Evolutionary conservation across 106 monocot species (phyloP).

Genomic region (Chionographis japonica): DNA sequence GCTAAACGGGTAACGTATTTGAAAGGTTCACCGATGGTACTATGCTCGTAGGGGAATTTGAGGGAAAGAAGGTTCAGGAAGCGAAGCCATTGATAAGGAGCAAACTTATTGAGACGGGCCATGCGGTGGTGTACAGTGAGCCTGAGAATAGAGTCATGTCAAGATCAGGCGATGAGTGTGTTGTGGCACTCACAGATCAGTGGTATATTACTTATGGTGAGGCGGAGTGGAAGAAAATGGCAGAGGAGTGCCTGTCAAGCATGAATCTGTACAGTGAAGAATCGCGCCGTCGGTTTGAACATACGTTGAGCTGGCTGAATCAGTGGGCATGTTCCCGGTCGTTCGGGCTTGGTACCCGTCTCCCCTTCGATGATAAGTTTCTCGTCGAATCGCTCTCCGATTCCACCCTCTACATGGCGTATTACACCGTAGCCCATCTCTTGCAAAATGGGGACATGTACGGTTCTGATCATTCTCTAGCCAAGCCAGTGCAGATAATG

Average conservation of each 20-base stretch:
- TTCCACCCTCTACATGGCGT: slow-evolving; percentile 97
- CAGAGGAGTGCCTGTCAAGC: slow-evolving; percentile 55
- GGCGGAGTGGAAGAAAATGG: slow-evolving; percentile 62
- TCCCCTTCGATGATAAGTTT: slow-evolving; percentile 91
- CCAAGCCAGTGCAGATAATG: slow-evolving; percentile 79
- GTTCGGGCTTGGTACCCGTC: slow-evolving; percentile 83
- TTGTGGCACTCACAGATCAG: slow-evolving; percentile 90
- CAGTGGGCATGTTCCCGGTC: slow-evolving; percentile 95
- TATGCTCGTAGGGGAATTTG: too few relatives aligned
- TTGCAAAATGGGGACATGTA: slow-evolving; percentile 82
- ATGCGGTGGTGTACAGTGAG: slow-evolving; percentile 82
- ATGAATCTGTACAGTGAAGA: slow-evolving; percentile 79
- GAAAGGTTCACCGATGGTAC: slow-evolving; percentile 90
- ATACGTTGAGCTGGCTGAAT: too few relatives aligned
- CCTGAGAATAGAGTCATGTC: slow-evolving; percentile 90
- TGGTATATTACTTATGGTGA: slow-evolving; percentile 96
- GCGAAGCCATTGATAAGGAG: slow-evolving; percentile 70
- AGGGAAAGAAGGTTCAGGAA: slow-evolving; percentile 75
- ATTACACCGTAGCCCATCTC: slow-evolving; percentile 79
- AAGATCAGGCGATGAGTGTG: slow-evolving; percentile 89
- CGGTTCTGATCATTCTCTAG: slow-evolving; percentile 39
- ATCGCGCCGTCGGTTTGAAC: slow-evolving; percentile 70
- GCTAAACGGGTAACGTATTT: slow-evolving; percentile 83
- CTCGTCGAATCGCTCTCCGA: slow-evolving; percentile 93
- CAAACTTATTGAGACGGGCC: slow-evolving; percentile 52